Conservation (phyloP, 306 rosid genomes). For the Sesbania bispinosa region DNA sequence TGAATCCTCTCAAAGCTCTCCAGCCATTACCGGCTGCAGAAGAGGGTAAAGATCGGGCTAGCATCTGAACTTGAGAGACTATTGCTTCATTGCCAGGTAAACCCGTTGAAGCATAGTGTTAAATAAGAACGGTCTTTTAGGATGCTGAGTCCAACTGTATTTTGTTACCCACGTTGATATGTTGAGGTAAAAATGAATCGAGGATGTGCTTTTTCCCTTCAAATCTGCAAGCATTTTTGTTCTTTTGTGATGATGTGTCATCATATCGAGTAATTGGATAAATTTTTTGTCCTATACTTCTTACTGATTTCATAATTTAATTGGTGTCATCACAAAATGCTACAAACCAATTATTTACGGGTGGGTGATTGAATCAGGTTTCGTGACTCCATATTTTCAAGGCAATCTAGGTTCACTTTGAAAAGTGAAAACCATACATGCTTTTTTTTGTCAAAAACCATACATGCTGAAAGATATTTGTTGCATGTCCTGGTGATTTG, state of each 20-base stretch:
- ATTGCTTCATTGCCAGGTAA: slow-evolving; percentile 15
- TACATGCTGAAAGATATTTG: too few species aligned
- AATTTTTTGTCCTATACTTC: neutral
- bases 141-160: slow-evolving; percentile 15
- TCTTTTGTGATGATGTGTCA: neutral
- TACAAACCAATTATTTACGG: neutral
- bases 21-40: slow-evolving; percentile 64
- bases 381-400: too few species aligned
- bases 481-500: too few species aligned
- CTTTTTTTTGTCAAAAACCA: too few species aligned
- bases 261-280: neutral
- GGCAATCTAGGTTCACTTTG: too few species aligned
- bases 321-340: neutral
- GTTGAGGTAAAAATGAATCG: neutral
- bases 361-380: neutral
- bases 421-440: too few species aligned
- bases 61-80: slow-evolving; percentile 23
- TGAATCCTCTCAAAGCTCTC: slow-evolving; percentile 95
- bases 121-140: slow-evolving; percentile 27
- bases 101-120: slow-evolving; percentile 20
- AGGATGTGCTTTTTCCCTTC: neutral
- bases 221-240: neutral
- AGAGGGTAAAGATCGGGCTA: slow-evolving; percentile 38
- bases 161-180: slow-evolving; percentile 11
- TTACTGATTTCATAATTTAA: neutral